Evolutionary conservation across 768 basidiomycete species (phyloP).

Genomic region (Xanthoconium purpureum): DNA sequence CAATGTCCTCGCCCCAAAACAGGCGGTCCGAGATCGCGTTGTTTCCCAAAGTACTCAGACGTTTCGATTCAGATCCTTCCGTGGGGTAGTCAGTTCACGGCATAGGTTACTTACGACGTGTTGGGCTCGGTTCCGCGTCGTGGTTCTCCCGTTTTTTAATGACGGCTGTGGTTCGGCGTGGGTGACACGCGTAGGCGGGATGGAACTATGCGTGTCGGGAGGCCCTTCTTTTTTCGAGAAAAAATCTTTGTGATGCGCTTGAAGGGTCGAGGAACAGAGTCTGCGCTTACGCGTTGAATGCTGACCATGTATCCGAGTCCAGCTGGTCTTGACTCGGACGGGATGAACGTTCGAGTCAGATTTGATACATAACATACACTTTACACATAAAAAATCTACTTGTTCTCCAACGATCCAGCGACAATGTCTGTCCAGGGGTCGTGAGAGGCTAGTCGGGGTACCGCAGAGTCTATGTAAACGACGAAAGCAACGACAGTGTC

Average conservation of each 20-base stretch:
- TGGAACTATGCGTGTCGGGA: not conserved
- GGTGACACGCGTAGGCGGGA: constrained; percentile 1
- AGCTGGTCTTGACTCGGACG: too few species aligned
- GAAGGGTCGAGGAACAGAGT: not conserved
- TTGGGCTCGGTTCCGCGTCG: constrained; percentile 11
- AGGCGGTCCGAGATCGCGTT: constrained; percentile 4
- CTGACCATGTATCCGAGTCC: not conserved
- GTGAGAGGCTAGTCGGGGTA: not conserved
- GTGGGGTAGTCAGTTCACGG: not conserved
- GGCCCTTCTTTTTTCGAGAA: not conserved
- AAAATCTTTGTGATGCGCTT: not conserved
- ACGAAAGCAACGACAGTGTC: not conserved
- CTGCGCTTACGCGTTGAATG: not conserved
- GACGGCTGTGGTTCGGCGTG: not conserved
- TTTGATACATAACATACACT: not conserved
- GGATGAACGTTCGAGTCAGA: not conserved
- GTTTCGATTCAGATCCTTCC: too few species aligned
- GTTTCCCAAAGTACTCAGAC: not conserved
- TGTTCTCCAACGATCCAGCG: not conserved
- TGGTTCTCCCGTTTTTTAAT: not conserved
- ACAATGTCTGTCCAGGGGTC: not conserved
- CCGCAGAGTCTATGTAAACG: not conserved
- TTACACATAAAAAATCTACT: not conserved
- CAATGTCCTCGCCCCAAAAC: not conserved
- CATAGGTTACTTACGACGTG: not conserved